Evolutionary conservation across 129 eudicot species (phyloP).

Genomic region (Pseudognaphalium luteoalbum): DNA sequence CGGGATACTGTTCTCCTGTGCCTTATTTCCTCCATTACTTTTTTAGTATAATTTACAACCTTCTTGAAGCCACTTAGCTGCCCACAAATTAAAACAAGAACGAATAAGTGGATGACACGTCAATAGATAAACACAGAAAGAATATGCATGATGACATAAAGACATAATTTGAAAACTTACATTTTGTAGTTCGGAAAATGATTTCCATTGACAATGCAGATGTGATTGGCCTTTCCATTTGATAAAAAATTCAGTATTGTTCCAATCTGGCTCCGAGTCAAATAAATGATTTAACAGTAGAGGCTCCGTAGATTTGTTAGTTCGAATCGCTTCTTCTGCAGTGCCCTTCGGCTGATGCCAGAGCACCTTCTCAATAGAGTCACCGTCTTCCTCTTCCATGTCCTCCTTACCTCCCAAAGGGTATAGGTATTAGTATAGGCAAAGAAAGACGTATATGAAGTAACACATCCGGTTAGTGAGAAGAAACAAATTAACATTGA

Average conservation of each 20-base stretch:
- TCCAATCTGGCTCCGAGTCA: slow-evolving; percentile 92
- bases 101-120: slow-evolving; percentile 9
- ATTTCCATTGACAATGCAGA: slow-evolving; percentile 96
- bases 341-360: slow-evolving; percentile 99
- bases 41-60: slow-evolving; percentile 90
- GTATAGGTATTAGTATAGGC: slow-evolving; percentile 23
- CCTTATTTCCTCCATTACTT: slow-evolving; percentile 81
- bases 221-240: slow-evolving; percentile 99
- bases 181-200: slow-evolving; percentile 83
- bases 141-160: background rate
- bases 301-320: slow-evolving; percentile 75
- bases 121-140: background rate
- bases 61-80: slow-evolving; percentile 99
- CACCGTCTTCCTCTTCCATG: slow-evolving; percentile 89
- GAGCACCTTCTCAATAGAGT: slow-evolving; percentile 85
- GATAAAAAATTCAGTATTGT: slow-evolving; percentile 73
- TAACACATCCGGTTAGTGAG: background rate
- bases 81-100: slow-evolving; percentile 28
- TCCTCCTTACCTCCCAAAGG: slow-evolving; percentile 65
- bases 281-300: slow-evolving; percentile 67
- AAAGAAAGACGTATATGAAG: slow-evolving; percentile 1
- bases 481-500: background rate
- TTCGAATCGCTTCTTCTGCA: slow-evolving; percentile 79
- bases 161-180: slow-evolving; percentile 44
- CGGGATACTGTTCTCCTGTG: slow-evolving; percentile 83